phyloP scores from a whole-genome alignment of 2,329 filamentous ascomycete genomes.

The Diaporthe nobilis region DNA sequence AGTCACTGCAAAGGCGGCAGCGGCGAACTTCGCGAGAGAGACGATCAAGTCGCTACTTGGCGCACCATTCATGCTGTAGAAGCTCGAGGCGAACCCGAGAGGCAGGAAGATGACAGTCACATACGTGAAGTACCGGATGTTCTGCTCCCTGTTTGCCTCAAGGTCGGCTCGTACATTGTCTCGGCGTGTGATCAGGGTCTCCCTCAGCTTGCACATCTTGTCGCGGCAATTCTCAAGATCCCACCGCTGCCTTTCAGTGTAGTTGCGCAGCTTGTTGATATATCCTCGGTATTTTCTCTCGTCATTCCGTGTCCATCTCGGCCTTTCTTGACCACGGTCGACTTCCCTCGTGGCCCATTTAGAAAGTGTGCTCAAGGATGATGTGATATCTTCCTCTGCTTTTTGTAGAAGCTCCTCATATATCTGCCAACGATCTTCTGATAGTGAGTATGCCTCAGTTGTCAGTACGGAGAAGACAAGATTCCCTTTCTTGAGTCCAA shows the following conservation, averaged over 20 bases:
- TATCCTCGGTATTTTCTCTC: slow-evolving; percentile 49
- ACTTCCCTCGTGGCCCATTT: slow-evolving; percentile 48
- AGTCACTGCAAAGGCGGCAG: slow-evolving; percentile 26
- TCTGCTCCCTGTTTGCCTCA: slow-evolving; percentile 44
- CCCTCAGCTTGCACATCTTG: slow-evolving; percentile 18
- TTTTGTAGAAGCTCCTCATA: slow-evolving; percentile 21
- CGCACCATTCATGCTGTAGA: slow-evolving; percentile 51
- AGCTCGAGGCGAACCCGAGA: slow-evolving; percentile 48
- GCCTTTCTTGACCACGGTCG: slow-evolving; percentile 46
- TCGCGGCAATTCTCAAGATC: slow-evolving; percentile 20
- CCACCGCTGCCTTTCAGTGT: slow-evolving; percentile 2
- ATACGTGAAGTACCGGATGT: slow-evolving; percentile 53
- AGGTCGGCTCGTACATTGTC: slow-evolving; percentile 41
- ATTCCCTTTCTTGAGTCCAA: slow-evolving; percentile 2
- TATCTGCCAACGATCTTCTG: slow-evolving; percentile 18
- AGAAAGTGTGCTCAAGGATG: neutral
- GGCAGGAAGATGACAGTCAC: slow-evolving; percentile 54
- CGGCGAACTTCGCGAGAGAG: slow-evolving; percentile 41
- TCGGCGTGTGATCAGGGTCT: neutral
- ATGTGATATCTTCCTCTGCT: slow-evolving; percentile 26
- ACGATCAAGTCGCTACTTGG: slow-evolving; percentile 43
- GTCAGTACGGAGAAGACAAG: neutral
- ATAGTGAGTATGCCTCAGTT: neutral
- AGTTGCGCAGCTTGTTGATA: slow-evolving; percentile 36
- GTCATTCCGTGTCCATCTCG: slow-evolving; percentile 51